Percentiles rank a stretch among this genome's conserved stretches.
These are phyloP conservation scores for Lentinus polychrous DNA, from an alignment of 1,284 basidiomycete genomes.

Conservation along the genomic window DNA sequence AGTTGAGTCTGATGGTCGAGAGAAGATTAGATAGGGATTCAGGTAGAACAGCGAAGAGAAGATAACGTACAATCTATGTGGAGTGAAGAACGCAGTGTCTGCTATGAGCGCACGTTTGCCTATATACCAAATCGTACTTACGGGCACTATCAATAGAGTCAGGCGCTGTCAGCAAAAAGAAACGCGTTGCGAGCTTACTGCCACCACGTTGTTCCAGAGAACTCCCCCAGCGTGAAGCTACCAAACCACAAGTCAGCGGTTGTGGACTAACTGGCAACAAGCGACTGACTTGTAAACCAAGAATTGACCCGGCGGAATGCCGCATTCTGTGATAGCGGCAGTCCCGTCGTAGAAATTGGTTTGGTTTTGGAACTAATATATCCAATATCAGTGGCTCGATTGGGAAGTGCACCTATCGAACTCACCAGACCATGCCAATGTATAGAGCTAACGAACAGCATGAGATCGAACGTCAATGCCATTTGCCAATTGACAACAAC, in stretches of 20 bases:
- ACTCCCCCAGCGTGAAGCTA: slow-evolving; percentile 21
- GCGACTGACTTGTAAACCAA: slow-evolving; percentile 37
- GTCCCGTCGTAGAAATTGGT: slow-evolving; percentile 41
- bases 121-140: slow-evolving; percentile 5
- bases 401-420: neutral
- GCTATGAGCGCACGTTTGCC: too few relatives aligned
- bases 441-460: slow-evolving; percentile 22
- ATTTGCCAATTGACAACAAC: neutral
- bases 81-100: neutral
- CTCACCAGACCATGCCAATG: slow-evolving; percentile 40
- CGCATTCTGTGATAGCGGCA: slow-evolving; percentile 42
- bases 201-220: slow-evolving; percentile 28
- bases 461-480: neutral
- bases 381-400: neutral
- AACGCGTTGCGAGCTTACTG: slow-evolving; percentile 20
- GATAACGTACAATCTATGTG: slow-evolving; percentile 14
- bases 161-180: neutral
- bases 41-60: slow-evolving; percentile 8
- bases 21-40: neutral
- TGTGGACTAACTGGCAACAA: neutral
- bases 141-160: slow-evolving; percentile 15
- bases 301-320: slow-evolving; percentile 37
- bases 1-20: slow-evolving; percentile 20
- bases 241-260: neutral
- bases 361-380: slow-evolving; percentile 24